These are phyloP conservation scores for Amaranthus tricolor DNA, from an alignment of 179 eudicot species.

Conservation along the genomic window DNA sequence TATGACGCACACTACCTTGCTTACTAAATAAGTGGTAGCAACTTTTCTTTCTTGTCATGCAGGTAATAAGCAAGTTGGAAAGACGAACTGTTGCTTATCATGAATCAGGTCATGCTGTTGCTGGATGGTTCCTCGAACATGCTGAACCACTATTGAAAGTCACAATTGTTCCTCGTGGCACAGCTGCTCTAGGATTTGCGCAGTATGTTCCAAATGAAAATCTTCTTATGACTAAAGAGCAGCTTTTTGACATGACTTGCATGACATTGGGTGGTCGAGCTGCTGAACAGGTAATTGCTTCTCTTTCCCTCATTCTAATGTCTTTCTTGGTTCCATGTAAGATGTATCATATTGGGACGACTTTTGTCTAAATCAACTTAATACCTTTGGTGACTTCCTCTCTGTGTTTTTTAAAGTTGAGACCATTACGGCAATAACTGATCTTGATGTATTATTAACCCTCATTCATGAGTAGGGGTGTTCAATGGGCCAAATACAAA, in stretches of 20 bases:
- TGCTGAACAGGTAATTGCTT: slow-evolving; percentile 61
- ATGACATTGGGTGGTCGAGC: slow-evolving; percentile 92
- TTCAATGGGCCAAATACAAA: no score
- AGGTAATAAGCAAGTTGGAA: slow-evolving; percentile 85
- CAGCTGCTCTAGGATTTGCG: slow-evolving; percentile 85
- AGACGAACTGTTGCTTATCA: slow-evolving; percentile 83
- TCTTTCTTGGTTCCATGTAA: no score
- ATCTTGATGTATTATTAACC: slow-evolving; percentile 12
- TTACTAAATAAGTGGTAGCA: neutral
- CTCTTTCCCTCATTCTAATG: neutral
- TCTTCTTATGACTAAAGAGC: slow-evolving; percentile 82
- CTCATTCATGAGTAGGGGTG: no score
- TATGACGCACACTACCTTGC: neutral
- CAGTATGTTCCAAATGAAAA: slow-evolving; percentile 86
- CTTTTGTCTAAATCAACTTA: no score
- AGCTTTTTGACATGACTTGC: slow-evolving; percentile 77
- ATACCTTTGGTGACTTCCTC: no score
- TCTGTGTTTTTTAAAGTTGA: no score
- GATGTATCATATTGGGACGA: no score
- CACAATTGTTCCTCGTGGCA: slow-evolving; percentile 94
- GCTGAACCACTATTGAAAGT: slow-evolving; percentile 88
- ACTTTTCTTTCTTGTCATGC: slow-evolving; percentile 4
- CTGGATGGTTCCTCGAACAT: slow-evolving; percentile 91
- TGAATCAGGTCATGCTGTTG: slow-evolving; percentile 90
- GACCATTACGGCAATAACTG: neutral